phyloP scores from a whole-genome alignment of 208 protist genomes.

The Wallacemonas sp. region DNA sequence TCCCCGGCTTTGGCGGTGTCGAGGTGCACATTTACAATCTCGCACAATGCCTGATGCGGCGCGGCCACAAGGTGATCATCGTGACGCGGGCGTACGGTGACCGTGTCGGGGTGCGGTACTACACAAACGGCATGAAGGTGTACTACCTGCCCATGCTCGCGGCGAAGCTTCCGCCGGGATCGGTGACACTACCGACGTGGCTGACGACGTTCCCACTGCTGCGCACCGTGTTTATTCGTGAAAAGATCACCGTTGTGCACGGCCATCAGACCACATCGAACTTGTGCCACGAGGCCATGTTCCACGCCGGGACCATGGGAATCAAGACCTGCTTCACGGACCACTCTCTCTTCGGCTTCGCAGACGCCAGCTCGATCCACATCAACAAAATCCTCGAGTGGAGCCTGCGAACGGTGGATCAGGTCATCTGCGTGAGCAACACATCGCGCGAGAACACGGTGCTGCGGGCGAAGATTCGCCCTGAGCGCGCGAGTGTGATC shows the following conservation, averaged over 20 bases:
- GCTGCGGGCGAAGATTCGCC: conserved; percentile 92
- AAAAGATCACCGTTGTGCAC: conserved; percentile 97
- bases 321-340: conserved; percentile 97
- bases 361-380: conserved; percentile 93
- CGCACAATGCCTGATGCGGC: conserved; percentile 93
- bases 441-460: conserved; percentile 98
- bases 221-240: conserved; percentile 95
- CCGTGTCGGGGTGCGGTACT: conserved; percentile 94
- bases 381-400: conserved; percentile 98
- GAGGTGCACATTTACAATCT: conserved; percentile 98
- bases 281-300: conserved; percentile 95
- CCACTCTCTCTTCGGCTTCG: conserved; percentile 99
- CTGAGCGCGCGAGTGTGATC: conserved; percentile 95
- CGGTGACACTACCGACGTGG: conserved; percentile 92
- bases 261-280: conserved; percentile 97
- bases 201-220: conserved; percentile 87
- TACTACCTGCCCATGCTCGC: conserved; percentile 96
- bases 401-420: conserved; percentile 93
- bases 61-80: conserved; percentile 97
- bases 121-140: conserved; percentile 97
- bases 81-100: conserved; percentile 96
- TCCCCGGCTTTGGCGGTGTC: conserved; percentile 98
- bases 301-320: conserved; percentile 95
- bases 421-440: conserved; percentile 99
- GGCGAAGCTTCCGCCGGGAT: conserved; percentile 86